These are phyloP conservation scores for Gracilaria vermiculophylla DNA, from an alignment of 23 red algal species.

Conservation along the genomic window DNA sequence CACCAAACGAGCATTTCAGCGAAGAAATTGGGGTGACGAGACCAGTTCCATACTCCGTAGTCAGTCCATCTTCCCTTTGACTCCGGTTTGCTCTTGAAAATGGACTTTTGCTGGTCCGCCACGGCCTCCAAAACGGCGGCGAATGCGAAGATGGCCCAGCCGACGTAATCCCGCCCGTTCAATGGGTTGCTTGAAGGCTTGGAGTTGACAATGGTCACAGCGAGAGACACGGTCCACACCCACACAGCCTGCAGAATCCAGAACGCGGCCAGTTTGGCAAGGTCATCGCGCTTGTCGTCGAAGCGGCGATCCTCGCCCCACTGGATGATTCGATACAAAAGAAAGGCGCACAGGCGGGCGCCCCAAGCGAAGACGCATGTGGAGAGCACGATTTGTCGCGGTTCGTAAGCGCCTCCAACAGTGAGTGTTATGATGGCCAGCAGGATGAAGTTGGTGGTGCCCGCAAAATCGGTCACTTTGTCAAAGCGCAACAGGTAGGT, in stretches of 20 bases:
- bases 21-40: constrained; percentile 97
- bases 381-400: constrained; percentile 72
- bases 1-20: constrained; percentile 94
- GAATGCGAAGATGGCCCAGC: constrained; percentile 74
- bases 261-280: constrained; percentile 69
- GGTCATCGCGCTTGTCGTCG: constrained; percentile 74
- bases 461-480: constrained; percentile 96
- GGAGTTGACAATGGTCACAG: constrained; percentile 76
- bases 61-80: constrained; percentile 67
- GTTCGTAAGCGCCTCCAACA: constrained; percentile 33
- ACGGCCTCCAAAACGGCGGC: constrained; percentile 83
- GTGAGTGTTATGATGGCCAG: constrained; percentile 76
- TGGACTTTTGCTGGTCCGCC: constrained; percentile 86
- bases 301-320: constrained; percentile 92
- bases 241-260: constrained; percentile 90
- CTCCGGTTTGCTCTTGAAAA: constrained; percentile 58
- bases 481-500: constrained; percentile 81
- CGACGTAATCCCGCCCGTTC: constrained; percentile 72
- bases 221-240: constrained; percentile 86
- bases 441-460: constrained; percentile 85
- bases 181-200: constrained; percentile 26
- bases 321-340: constrained; percentile 86
- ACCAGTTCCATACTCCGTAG: constrained; percentile 82
- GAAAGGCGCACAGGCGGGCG: constrained; percentile 70
- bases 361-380: constrained; percentile 79